Percentiles rank a stretch among this genome's conserved stretches.
These are phyloP conservation scores for Metschnikowia corniflorae DNA, from an alignment of 805 yeast genomes.

Conservation along the genomic window DNA sequence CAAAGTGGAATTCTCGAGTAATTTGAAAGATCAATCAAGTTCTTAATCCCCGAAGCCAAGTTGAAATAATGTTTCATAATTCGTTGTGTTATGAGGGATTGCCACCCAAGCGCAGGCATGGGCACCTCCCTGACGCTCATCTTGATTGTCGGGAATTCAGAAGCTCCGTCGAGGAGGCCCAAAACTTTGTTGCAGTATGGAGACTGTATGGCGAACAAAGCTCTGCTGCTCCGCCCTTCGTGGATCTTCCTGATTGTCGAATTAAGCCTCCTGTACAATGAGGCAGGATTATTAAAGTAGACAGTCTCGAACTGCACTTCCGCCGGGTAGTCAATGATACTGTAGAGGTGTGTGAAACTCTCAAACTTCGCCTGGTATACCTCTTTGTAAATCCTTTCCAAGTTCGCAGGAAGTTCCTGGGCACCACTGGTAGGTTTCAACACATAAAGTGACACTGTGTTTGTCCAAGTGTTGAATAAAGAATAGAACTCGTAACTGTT, in stretches of 20 bases:
- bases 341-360: conserved; percentile 38
- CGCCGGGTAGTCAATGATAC: conserved; percentile 51
- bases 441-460: conserved; percentile 48
- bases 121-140: conserved; percentile 56
- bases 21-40: conserved; percentile 59
- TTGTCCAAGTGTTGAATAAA: conserved; percentile 62
- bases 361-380: conserved; percentile 46
- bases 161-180: conserved; percentile 43
- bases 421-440: conserved; percentile 69
- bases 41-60: conserved; percentile 67
- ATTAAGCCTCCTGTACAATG: conserved; percentile 58
- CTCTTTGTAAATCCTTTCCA: conserved; percentile 56
- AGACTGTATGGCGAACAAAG: conserved; percentile 70
- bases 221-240: conserved; percentile 58
- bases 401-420: conserved; percentile 55
- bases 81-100: conserved; percentile 57
- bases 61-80: conserved; percentile 69
- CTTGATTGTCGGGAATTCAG: conserved; percentile 60
- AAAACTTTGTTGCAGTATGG: conserved; percentile 51
- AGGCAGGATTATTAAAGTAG: conserved; percentile 51
- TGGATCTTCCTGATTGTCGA: conserved; percentile 51
- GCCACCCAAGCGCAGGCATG: conserved; percentile 82
- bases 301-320: conserved; percentile 51
- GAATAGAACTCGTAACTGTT: conserved; percentile 75
- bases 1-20: conserved; percentile 85